A percentile compares a stretch with the other conserved stretches of the same genome.
Conservation (phyloP, 805 yeast genomes). For the Kurtzmaniella cleridarum region DNA sequence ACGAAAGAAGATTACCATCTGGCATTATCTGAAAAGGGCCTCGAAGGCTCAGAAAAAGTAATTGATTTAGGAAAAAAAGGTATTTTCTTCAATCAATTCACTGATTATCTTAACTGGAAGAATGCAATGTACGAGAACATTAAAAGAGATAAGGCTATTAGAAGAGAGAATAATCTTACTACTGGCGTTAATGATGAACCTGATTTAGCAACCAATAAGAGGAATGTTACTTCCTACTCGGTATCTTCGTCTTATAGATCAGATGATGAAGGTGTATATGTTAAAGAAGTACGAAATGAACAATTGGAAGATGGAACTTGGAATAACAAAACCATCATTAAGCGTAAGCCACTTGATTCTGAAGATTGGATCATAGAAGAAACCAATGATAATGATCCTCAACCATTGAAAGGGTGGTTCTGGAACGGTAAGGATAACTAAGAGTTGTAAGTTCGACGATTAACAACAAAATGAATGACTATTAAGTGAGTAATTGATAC, state of each 20-base stretch:
- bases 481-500: too few species aligned
- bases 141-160: constrained; percentile 27
- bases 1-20: constrained; percentile 57
- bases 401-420: constrained; percentile 16
- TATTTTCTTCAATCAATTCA: constrained; percentile 57
- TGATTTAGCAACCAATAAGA: background rate
- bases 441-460: too few species aligned
- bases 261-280: constrained; percentile 22
- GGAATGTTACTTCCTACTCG: constrained; percentile 21
- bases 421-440: constrained; percentile 11
- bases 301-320: constrained; percentile 34
- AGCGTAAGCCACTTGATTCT: constrained; percentile 29
- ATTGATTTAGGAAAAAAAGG: constrained; percentile 47
- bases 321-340: constrained; percentile 21
- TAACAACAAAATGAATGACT: too few species aligned
- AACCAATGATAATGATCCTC: constrained; percentile 13
- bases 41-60: constrained; percentile 2
- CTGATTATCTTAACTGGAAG: constrained; percentile 65
- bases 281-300: constrained; percentile 28
- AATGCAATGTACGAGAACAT: constrained; percentile 45
- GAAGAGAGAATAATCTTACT: constrained; percentile 4
- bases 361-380: constrained; percentile 27
- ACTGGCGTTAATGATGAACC: background rate
- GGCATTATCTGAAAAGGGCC: constrained; percentile 10
- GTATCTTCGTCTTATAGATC: constrained; percentile 19